A percentile compares a stretch with the other conserved stretches of the same genome.
phyloP scores from a whole-genome alignment of 176 grass and related monocot genomes.

The Oryza officinalis region DNA sequence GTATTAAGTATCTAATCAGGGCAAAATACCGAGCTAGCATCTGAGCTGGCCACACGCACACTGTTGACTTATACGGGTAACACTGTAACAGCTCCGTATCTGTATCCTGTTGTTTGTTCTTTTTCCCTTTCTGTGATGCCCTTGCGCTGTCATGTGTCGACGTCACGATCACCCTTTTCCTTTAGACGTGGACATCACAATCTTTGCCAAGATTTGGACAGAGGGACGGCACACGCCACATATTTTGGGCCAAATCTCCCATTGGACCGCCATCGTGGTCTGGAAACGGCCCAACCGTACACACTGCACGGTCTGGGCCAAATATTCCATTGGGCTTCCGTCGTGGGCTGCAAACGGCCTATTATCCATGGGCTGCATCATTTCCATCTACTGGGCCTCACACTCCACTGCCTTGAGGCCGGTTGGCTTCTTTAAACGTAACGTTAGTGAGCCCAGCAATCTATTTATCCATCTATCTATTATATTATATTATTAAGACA shows the following conservation, averaged over 20 bases:
- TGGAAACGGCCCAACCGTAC: too few species aligned
- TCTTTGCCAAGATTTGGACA: background rate
- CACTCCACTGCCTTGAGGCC: too few species aligned
- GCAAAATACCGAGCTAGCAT: background rate
- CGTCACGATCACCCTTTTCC: background rate
- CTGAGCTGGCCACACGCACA: background rate
- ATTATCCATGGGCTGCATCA: too few species aligned
- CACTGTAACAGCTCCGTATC: background rate
- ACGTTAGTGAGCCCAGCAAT: too few species aligned
- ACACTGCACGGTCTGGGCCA: too few species aligned
- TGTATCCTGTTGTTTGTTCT: background rate
- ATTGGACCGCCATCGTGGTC: background rate
- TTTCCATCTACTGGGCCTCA: too few species aligned
- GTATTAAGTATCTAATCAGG: background rate
- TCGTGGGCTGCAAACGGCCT: too few species aligned
- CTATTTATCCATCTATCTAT: too few species aligned
- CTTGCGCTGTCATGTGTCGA: background rate
- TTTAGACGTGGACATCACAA: background rate
- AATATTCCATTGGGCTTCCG: too few species aligned
- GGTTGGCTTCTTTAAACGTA: too few species aligned
- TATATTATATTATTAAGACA: too few species aligned
- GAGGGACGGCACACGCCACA: too few species aligned
- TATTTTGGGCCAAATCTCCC: background rate
- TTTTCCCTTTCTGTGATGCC: background rate
- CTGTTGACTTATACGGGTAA: background rate